A percentile compares a stretch with the other conserved stretches of the same genome.
phyloP scores from a whole-genome alignment of 768 basidiomycete genomes.

The Collybia nuda region DNA sequence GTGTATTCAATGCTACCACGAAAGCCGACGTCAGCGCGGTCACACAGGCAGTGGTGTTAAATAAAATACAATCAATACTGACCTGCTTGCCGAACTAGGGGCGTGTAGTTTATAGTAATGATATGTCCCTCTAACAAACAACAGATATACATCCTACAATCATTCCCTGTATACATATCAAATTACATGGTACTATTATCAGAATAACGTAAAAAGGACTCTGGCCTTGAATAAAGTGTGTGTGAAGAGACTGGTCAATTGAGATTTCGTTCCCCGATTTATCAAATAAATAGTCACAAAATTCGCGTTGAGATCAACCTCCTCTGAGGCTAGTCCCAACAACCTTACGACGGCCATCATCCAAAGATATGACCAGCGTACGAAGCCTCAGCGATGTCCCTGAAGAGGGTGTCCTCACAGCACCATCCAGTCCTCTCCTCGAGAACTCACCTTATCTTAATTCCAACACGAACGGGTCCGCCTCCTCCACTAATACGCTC shows the following conservation, averaged over 20 bases:
- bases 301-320: too few relatives aligned
- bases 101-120: too few relatives aligned
- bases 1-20: conserved; percentile 41
- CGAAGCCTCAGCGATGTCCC: conserved; percentile 32
- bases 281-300: too few relatives aligned
- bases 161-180: too few relatives aligned
- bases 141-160: too few relatives aligned
- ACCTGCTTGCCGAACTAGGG: conserved; percentile 13
- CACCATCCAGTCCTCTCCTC: conserved; percentile 13
- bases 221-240: too few relatives aligned
- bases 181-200: too few relatives aligned
- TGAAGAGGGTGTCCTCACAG: conserved; percentile 24
- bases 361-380: conserved; percentile 18
- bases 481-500: conserved; percentile 11
- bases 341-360: conserved; percentile 1
- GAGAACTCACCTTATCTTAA: conserved; percentile 5
- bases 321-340: too few relatives aligned
- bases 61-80: conserved; percentile 32
- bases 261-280: too few relatives aligned
- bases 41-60: conserved; percentile 38
- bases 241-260: too few relatives aligned
- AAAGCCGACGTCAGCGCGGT: conserved; percentile 43
- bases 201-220: too few relatives aligned
- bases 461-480: conserved; percentile 5
- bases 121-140: too few relatives aligned